Evolutionary conservation across 345 rosid species (phyloP).

Genomic region (Populus alba): DNA sequence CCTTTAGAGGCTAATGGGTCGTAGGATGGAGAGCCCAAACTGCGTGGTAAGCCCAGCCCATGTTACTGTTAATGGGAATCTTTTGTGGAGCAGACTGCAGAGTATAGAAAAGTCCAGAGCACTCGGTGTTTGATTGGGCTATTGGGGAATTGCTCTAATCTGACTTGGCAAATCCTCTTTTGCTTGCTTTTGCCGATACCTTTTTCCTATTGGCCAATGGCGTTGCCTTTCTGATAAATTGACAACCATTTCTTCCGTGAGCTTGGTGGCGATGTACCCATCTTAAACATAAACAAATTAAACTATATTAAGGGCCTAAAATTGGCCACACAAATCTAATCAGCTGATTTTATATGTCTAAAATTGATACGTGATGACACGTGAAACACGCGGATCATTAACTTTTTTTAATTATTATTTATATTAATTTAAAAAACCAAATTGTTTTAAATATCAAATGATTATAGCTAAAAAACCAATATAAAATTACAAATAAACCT

Average conservation of each 20-base stretch:
- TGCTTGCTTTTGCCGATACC: background rate
- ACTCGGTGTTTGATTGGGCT: constrained; percentile 20
- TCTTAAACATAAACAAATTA: background rate
- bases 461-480: no score
- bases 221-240: constrained; percentile 7
- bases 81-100: constrained; percentile 29
- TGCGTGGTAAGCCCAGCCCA: background rate
- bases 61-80: constrained; percentile 24
- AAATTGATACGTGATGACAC: no score
- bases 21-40: background rate
- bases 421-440: no score
- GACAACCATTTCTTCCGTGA: constrained; percentile 3
- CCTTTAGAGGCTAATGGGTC: background rate
- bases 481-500: no score
- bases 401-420: no score
- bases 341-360: background rate
- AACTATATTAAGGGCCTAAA: background rate
- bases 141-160: constrained; percentile 12
- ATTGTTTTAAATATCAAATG: no score
- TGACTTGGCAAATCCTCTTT: constrained; percentile 23
- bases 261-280: background rate
- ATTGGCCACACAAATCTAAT: background rate
- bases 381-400: no score
- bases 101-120: constrained; percentile 28
- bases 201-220: background rate